Percentiles rank a stretch among this genome's conserved stretches.
phyloP scores from a whole-genome alignment of 345 rosid genomes.

The Ceriops tagal region DNA sequence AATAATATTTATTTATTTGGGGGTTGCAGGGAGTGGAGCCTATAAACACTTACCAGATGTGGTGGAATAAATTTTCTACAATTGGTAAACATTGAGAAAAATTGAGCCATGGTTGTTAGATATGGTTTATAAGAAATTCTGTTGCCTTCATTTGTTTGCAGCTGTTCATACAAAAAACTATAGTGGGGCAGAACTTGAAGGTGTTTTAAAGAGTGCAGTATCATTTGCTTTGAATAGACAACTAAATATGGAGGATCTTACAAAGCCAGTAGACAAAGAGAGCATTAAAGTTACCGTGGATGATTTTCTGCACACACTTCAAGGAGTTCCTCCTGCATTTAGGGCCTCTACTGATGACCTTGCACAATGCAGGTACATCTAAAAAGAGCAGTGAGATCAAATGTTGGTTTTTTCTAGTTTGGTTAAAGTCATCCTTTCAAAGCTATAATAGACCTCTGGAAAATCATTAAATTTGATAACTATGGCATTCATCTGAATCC shows the following conservation, averaged over 20 bases:
- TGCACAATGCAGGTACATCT: slow-evolving; percentile 78
- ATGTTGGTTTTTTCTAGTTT: neutral
- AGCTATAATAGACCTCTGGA: neutral
- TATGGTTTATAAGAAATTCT: slow-evolving; percentile 1
- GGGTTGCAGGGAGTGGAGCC: too few species aligned
- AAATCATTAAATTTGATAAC: neutral
- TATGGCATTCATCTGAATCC: neutral
- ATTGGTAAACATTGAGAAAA: too few species aligned
- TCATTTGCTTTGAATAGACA: slow-evolving; percentile 95
- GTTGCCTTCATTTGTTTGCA: slow-evolving; percentile 22
- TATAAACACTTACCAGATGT: too few species aligned
- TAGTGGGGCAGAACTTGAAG: slow-evolving; percentile 99
- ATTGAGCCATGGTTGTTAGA: neutral
- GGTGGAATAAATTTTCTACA: too few species aligned
- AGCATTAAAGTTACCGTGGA: slow-evolving; percentile 90
- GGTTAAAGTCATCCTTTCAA: neutral
- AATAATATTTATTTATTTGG: too few species aligned
- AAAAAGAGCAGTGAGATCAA: slow-evolving; percentile 1
- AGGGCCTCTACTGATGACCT: slow-evolving; percentile 98
- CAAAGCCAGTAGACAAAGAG: slow-evolving; percentile 95
- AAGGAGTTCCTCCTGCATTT: slow-evolving; percentile 82
- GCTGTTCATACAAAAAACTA: slow-evolving; percentile 97
- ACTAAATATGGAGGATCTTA: slow-evolving; percentile 88
- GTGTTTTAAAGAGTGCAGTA: slow-evolving; percentile 96
- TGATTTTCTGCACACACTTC: slow-evolving; percentile 75